A percentile compares a stretch with the other conserved stretches of the same genome.
These are phyloP conservation scores for Rosa persica DNA, from an alignment of 306 rosid species.

Conservation along the genomic window DNA sequence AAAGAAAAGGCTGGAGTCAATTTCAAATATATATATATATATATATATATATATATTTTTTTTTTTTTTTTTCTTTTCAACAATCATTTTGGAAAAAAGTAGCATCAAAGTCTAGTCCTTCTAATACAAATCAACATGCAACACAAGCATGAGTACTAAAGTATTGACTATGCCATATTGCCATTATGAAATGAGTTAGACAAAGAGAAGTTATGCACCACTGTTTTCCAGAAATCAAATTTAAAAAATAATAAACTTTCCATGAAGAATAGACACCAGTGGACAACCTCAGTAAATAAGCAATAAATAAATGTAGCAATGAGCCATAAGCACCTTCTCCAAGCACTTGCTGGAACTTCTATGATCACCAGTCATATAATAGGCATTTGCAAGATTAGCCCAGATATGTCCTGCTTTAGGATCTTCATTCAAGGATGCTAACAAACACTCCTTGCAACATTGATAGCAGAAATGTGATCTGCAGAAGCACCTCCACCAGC, in stretches of 20 bases:
- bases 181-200: not conserved
- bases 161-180: not conserved
- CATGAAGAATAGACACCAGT: conserved; percentile 44
- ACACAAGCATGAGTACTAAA: not conserved
- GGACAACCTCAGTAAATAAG: conserved; percentile 47
- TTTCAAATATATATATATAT: too few relatives aligned
- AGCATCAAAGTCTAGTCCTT: not conserved
- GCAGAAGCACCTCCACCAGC: conserved; percentile 58
- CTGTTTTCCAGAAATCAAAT: conserved; percentile 11
- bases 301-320: conserved; percentile 49
- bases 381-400: conserved; percentile 89
- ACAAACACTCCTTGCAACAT: conserved; percentile 85
- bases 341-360: conserved; percentile 90
- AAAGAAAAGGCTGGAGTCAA: conserved; percentile 16
- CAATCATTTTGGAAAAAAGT: not conserved
- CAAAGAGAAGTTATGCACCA: not conserved
- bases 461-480: conserved; percentile 60
- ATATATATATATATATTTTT: too few relatives aligned
- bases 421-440: conserved; percentile 75
- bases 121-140: not conserved
- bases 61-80: not conserved
- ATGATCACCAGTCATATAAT: conserved; percentile 71
- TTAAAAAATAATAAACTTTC: conserved; percentile 15
- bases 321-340: conserved; percentile 87
- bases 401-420: conserved; percentile 89